A percentile compares a stretch with the other conserved stretches of the same genome.
Evolutionary conservation across 768 basidiomycete species (phyloP).

Genomic region (Suillus paluster): DNA sequence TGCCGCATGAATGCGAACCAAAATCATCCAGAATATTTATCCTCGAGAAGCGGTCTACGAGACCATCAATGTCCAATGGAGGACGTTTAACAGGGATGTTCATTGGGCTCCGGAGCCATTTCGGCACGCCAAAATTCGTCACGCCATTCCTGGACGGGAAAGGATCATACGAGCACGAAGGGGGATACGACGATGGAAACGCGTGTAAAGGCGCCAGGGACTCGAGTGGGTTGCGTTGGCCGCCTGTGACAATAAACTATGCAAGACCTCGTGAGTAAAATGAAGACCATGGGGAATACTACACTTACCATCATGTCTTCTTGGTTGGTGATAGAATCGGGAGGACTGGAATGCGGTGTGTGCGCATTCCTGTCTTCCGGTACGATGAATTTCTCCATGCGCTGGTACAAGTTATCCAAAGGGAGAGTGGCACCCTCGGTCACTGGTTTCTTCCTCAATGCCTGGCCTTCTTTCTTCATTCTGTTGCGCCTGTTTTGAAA

Average conservation of each 20-base stretch:
- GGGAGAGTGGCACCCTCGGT: conserved; percentile 24
- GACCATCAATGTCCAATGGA: not conserved
- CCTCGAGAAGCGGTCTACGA: conserved; percentile 16
- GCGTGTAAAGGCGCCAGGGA: conserved; percentile 23
- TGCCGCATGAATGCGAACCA: not conserved
- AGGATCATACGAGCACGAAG: conserved; percentile 19
- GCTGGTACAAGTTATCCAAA: conserved; percentile 28
- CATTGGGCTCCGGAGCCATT: conserved; percentile 15
- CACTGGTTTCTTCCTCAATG: conserved; percentile 30
- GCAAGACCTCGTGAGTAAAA: not conserved
- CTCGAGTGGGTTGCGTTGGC: conserved; percentile 10
- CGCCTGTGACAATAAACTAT: not conserved
- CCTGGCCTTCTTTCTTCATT: conserved; percentile 32
- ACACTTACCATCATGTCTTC: conserved; percentile 13
- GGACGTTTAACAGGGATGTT: not conserved
- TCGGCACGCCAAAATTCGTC: conserved; percentile 3
- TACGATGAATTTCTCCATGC: conserved; percentile 33
- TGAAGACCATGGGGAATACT: not conserved
- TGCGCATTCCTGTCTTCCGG: conserved; percentile 18
- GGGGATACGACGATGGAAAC: conserved; percentile 27
- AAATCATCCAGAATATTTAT: conserved; percentile 16
- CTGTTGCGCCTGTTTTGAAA: conserved; percentile 56
- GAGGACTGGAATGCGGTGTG: not conserved
- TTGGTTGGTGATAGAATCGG: conserved; percentile 18
- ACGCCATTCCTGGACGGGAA: conserved; percentile 16